phyloP scores from a whole-genome alignment of 2,329 filamentous ascomycete species.

The Fonsecaea monophora region DNA sequence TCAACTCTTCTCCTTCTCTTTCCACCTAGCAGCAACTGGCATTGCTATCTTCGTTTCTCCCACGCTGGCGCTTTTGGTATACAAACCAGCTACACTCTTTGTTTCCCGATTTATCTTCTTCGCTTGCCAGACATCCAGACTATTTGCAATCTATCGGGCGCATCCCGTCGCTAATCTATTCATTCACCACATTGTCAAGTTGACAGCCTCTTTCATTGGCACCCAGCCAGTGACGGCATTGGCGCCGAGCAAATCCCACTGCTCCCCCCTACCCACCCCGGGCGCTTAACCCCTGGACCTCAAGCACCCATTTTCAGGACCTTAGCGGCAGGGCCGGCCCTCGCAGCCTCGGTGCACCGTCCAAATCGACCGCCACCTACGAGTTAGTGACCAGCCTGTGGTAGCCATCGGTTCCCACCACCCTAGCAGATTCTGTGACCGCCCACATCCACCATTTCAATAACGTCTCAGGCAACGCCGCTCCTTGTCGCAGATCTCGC shows the following conservation, averaged over 20 bases:
- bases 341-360: slow-evolving; percentile 23
- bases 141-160: slow-evolving; percentile 26
- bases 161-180: slow-evolving; percentile 33
- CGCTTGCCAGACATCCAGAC: background rate
- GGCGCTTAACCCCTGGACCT: slow-evolving; percentile 40
- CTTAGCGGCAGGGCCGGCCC: slow-evolving; percentile 35
- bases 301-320: slow-evolving; percentile 20
- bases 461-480: slow-evolving; percentile 34
- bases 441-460: slow-evolving; percentile 27
- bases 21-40: slow-evolving; percentile 16
- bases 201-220: slow-evolving; percentile 31
- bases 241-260: slow-evolving; percentile 32
- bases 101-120: slow-evolving; percentile 21
- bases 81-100: slow-evolving; percentile 13
- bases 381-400: background rate
- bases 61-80: background rate
- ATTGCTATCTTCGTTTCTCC: slow-evolving; percentile 23
- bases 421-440: slow-evolving; percentile 25
- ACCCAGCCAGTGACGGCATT: slow-evolving; percentile 30
- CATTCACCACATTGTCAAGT: slow-evolving; percentile 25
- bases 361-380: background rate
- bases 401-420: slow-evolving; percentile 14
- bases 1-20: slow-evolving; percentile 16
- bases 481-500: slow-evolving; percentile 23
- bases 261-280: slow-evolving; percentile 20